Percentiles rank a stretch among this genome's conserved stretches.
These are phyloP conservation scores for Fusarium caatingaense DNA, from an alignment of 2,329 filamentous ascomycete genomes.

Conservation along the genomic window DNA sequence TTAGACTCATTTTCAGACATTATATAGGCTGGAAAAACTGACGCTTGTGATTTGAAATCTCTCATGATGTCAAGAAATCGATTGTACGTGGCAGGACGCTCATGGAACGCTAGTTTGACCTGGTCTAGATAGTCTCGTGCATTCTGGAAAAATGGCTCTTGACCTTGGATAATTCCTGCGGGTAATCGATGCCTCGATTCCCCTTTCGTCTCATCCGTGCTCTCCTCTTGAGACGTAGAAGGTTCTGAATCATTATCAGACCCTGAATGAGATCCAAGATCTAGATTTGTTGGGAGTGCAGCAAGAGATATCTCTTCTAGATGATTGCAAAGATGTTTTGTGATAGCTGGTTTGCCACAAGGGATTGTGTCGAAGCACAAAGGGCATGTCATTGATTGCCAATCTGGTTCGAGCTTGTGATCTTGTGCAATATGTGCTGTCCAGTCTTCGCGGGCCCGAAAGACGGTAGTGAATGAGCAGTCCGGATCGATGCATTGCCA, in stretches of 20 bases:
- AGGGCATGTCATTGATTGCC: neutral
- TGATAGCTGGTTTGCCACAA: neutral
- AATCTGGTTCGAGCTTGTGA: neutral
- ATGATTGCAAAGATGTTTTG: neutral
- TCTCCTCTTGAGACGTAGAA: too few relatives aligned
- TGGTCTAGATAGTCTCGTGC: neutral
- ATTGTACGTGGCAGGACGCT: neutral
- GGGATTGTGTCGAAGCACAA: neutral
- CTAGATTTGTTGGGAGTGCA: neutral
- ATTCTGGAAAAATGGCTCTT: neutral
- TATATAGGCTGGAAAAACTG: too few relatives aligned
- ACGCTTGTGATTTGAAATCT: neutral
- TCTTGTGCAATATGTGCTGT: neutral
- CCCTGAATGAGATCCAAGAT: neutral
- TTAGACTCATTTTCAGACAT: neutral
- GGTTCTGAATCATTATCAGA: neutral
- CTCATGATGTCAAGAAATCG: neutral
- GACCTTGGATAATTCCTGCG: too few relatives aligned
- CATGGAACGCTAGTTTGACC: neutral
- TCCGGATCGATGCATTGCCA: neutral
- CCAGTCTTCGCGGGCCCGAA: neutral
- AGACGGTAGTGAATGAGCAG: neutral
- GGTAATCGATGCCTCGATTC: too few relatives aligned
- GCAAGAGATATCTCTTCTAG: neutral
- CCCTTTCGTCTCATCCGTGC: neutral